Evolutionary conservation across 306 rosid species (phyloP).

Genomic region (Sphenostylis stenocarpa): DNA sequence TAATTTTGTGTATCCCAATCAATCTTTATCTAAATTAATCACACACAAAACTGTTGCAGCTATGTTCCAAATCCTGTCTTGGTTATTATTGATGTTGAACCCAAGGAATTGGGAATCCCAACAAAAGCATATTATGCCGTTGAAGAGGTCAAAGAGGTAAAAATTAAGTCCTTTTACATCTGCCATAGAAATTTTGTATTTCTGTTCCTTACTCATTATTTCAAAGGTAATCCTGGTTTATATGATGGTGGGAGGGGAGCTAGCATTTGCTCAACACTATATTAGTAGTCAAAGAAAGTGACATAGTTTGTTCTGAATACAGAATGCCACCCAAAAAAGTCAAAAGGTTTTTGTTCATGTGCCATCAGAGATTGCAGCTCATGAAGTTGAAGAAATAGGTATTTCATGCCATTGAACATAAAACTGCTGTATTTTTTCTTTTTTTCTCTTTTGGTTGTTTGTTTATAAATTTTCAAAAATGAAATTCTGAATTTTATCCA

Average conservation of each 20-base stretch:
- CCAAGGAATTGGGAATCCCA: constrained; percentile 93
- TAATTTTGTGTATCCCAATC: too few species aligned
- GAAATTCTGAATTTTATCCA: constrained; percentile 1
- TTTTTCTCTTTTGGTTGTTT: background rate
- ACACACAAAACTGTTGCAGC: constrained; percentile 42
- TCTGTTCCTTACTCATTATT: background rate
- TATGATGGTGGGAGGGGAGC: constrained; percentile 23
- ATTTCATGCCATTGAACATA: constrained; percentile 30
- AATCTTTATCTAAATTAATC: constrained; percentile 13
- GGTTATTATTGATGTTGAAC: constrained; percentile 89
- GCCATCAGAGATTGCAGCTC: constrained; percentile 86
- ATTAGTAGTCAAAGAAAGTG: constrained; percentile 6
- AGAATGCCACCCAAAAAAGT: constrained; percentile 95
- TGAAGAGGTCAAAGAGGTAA: constrained; percentile 89
- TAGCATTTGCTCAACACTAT: constrained; percentile 10
- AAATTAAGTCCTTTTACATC: background rate
- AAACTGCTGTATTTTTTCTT: constrained; percentile 5
- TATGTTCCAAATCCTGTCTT: constrained; percentile 87
- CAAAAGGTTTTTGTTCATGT: constrained; percentile 90
- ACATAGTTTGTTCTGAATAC: constrained; percentile 36
- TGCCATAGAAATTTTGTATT: background rate
- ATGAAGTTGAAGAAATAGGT: constrained; percentile 94
- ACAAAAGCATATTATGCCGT: constrained; percentile 93
- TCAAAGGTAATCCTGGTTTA: background rate
- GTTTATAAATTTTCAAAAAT: background rate